Conservation (phyloP, 441 rosid genomes). For the Mallotus repandus region DNA sequence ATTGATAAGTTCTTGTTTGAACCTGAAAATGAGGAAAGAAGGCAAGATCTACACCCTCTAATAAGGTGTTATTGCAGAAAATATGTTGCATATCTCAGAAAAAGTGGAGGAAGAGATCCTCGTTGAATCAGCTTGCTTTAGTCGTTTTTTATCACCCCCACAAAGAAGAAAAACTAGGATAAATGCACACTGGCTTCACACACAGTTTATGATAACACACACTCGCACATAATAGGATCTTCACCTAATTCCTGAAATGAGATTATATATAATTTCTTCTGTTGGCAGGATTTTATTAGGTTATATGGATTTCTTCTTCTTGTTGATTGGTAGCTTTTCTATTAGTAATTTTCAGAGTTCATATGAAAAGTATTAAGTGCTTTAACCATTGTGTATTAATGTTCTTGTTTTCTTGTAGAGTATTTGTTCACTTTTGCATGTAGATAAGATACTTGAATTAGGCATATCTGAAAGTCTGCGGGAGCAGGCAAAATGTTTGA, state of each 20-base stretch:
- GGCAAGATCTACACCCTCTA: too few relatives aligned
- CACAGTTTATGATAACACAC: background rate
- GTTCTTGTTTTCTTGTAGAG: slow-evolving; percentile 49
- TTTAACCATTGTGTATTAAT: slow-evolving; percentile 5
- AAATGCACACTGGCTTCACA: background rate
- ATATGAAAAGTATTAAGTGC: background rate
- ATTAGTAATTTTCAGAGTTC: background rate
- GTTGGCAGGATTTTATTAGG: background rate
- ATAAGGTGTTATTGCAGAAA: background rate
- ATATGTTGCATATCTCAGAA: too few relatives aligned
- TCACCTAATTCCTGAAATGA: slow-evolving; percentile 1
- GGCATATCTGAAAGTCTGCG: slow-evolving; percentile 71
- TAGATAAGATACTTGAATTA: slow-evolving; percentile 82
- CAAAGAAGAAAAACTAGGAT: too few relatives aligned
- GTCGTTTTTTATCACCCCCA: too few relatives aligned
- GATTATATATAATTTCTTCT: background rate
- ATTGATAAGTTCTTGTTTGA: too few relatives aligned
- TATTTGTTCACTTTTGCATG: slow-evolving; percentile 74
- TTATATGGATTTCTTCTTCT: background rate
- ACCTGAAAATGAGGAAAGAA: too few relatives aligned
- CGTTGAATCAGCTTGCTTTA: too few relatives aligned
- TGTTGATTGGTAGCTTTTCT: background rate
- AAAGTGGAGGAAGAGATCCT: too few relatives aligned
- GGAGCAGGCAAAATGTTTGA: slow-evolving; percentile 62
- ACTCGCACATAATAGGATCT: background rate